Evolutionary conservation across 441 rosid genomes (phyloP).

Genomic region (Erodium trifolium): DNA sequence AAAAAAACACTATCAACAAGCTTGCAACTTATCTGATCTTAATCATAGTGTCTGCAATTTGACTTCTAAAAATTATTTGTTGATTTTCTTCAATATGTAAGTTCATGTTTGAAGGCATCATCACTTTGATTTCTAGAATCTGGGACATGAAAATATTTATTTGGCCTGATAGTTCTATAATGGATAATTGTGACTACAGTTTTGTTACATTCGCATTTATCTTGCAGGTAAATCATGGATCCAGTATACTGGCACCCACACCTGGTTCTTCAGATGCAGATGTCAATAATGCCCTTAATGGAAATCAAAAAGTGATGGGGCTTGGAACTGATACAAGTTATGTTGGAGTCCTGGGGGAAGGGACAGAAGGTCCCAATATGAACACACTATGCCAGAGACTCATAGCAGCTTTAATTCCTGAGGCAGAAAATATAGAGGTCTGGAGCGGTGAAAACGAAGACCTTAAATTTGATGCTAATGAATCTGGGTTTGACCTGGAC

Average conservation of each 20-base stretch:
- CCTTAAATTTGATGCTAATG: conserved; percentile 40
- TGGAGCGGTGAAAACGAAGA: conserved; percentile 39
- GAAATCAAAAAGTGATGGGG: conserved; percentile 27
- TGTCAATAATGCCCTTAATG: conserved; percentile 22
- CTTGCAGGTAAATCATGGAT: conserved; percentile 45
- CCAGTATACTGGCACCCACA: conserved; percentile 30
- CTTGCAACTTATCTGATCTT: too few relatives aligned
- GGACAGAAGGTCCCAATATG: conserved; percentile 31
- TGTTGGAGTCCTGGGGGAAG: conserved; percentile 32
- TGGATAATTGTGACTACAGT: too few relatives aligned
- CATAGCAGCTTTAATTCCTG: conserved; percentile 77
- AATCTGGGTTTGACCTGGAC: conserved; percentile 46
- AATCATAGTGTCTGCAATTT: too few relatives aligned
- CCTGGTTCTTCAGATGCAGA: conserved; percentile 30
- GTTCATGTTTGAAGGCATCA: too few relatives aligned
- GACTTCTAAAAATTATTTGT: too few relatives aligned
- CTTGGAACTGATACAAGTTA: conserved; percentile 21
- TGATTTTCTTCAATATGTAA: too few relatives aligned
- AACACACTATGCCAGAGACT: conserved; percentile 71
- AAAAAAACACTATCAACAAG: too few relatives aligned
- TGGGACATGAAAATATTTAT: too few relatives aligned
- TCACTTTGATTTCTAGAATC: too few relatives aligned
- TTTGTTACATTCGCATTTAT: not conserved
- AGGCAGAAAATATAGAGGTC: conserved; percentile 39
- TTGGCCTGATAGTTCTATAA: too few relatives aligned